Conservation (phyloP, 176 grass and related monocot genomes). For the Triticum timopheevii region DNA sequence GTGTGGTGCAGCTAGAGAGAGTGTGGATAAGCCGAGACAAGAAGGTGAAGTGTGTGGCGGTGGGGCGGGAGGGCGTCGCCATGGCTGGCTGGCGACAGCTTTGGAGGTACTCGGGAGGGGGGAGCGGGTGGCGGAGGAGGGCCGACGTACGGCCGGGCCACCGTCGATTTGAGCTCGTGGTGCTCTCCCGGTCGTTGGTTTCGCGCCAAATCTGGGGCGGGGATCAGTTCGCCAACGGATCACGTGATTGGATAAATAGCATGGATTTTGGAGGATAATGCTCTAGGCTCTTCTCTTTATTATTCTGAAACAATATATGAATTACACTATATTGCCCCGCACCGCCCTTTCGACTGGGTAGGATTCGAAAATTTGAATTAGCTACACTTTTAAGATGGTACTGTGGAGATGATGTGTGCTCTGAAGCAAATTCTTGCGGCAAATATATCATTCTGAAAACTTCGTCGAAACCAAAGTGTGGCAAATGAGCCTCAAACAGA, state of each 20-base stretch:
- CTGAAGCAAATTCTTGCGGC: not conserved
- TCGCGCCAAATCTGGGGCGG: slow-evolving; percentile 27
- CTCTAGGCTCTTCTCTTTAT: not conserved
- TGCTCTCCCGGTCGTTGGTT: slow-evolving; percentile 30
- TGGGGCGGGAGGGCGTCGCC: slow-evolving; percentile 25
- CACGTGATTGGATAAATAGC: not conserved
- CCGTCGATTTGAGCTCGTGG: slow-evolving; percentile 16
- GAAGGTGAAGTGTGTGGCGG: slow-evolving; percentile 49
- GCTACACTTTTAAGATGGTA: not conserved
- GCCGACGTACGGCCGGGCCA: not conserved
- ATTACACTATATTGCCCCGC: no score
- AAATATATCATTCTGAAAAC: not conserved
- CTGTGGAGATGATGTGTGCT: not conserved
- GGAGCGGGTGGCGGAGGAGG: slow-evolving; percentile 40
- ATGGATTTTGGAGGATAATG: not conserved
- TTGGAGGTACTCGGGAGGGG: slow-evolving; percentile 46
- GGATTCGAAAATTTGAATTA: not conserved
- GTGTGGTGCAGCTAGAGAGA: not conserved
- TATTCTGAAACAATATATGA: no score
- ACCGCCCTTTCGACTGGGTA: not conserved
- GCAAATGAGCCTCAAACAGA: not conserved
- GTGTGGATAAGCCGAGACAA: not conserved
- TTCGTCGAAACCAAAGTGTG: not conserved
- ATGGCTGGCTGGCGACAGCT: slow-evolving; percentile 45
- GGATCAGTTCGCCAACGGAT: not conserved